Percentiles rank a stretch among this genome's conserved stretches.
phyloP scores from a whole-genome alignment of 108 stramenopile genomes.

The Pseudonitzschia delicatissima region DNA sequence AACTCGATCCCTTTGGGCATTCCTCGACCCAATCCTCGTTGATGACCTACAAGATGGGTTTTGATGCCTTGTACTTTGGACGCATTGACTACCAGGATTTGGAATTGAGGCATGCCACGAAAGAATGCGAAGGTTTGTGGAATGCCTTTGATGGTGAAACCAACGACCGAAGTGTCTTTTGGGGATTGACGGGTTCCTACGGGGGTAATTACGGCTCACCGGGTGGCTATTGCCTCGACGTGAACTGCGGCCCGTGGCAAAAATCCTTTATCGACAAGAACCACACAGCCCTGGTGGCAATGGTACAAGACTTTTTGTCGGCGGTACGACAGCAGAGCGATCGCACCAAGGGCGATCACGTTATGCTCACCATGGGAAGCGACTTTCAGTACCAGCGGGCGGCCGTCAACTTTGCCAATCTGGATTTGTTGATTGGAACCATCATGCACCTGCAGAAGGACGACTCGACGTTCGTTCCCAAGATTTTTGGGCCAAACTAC shows the following conservation, averaged over 20 bases:
- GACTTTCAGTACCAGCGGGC: slow-evolving; percentile 64
- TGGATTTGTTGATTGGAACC: slow-evolving; percentile 21
- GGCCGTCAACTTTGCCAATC: slow-evolving; percentile 29
- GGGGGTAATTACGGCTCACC: slow-evolving; percentile 80
- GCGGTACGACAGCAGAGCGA: slow-evolving; percentile 60
- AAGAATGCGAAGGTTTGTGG: slow-evolving; percentile 86
- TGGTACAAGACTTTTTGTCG: slow-evolving; percentile 50
- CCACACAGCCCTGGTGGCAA: slow-evolving; percentile 28
- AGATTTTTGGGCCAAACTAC: slow-evolving; percentile 47
- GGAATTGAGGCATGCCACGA: slow-evolving; percentile 51
- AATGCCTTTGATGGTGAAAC: slow-evolving; percentile 32
- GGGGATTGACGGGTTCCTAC: slow-evolving; percentile 82
- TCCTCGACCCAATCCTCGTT: slow-evolving; percentile 88
- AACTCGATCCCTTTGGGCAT: slow-evolving; percentile 98
- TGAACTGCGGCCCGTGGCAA: slow-evolving; percentile 37
- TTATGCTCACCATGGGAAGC: slow-evolving; percentile 87
- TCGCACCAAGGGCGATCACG: slow-evolving; percentile 67
- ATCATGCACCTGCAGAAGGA: slow-evolving; percentile 15
- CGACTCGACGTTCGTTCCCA: slow-evolving; percentile 20
- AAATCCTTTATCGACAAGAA: slow-evolving; percentile 55
- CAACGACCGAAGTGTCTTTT: slow-evolving; percentile 62
- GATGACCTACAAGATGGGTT: slow-evolving; percentile 76
- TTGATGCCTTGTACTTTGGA: slow-evolving; percentile 92
- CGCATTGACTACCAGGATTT: slow-evolving; percentile 95
- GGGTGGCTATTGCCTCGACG: slow-evolving; percentile 80